Evolutionary conservation across 2,329 filamentous ascomycete genomes (phyloP).

Genomic region (Neonectria neomacrospora): DNA sequence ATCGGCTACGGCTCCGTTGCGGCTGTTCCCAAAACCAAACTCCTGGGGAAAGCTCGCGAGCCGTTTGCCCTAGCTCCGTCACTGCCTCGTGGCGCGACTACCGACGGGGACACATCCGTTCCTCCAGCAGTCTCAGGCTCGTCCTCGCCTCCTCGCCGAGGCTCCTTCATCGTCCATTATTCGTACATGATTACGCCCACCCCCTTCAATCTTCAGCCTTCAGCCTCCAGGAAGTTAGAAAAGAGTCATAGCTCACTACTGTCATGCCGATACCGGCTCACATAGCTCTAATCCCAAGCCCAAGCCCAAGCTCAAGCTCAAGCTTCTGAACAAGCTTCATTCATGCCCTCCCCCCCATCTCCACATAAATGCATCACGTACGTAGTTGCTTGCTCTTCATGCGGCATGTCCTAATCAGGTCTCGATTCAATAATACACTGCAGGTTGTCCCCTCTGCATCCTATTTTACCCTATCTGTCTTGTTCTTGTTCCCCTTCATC

Average conservation of each 20-base stretch:
- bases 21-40: conserved; percentile 20
- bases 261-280: conserved; percentile 36
- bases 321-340: conserved; percentile 21
- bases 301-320: conserved; percentile 9
- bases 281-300: conserved; percentile 7
- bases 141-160: conserved; percentile 24
- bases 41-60: conserved; percentile 31
- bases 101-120: conserved; percentile 31
- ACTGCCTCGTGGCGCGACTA: conserved; percentile 13
- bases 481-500: conserved; percentile 18
- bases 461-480: conserved; percentile 16
- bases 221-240: conserved; percentile 7
- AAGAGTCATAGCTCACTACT: conserved; percentile 6
- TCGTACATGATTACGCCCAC: conserved; percentile 11
- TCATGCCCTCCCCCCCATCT: conserved; percentile 3
- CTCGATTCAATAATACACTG: conserved; percentile 7
- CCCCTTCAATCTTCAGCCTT: conserved; percentile 4
- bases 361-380: not conserved
- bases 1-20: conserved; percentile 36
- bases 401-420: conserved; percentile 9
- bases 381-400: not conserved
- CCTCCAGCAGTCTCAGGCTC: conserved; percentile 33
- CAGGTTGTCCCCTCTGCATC: conserved; percentile 10
- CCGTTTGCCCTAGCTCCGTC: conserved; percentile 42
- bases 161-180: conserved; percentile 6